These are phyloP conservation scores for Ustilago hordei DNA, from an alignment of 1,284 basidiomycete species.

Conservation along the genomic window DNA sequence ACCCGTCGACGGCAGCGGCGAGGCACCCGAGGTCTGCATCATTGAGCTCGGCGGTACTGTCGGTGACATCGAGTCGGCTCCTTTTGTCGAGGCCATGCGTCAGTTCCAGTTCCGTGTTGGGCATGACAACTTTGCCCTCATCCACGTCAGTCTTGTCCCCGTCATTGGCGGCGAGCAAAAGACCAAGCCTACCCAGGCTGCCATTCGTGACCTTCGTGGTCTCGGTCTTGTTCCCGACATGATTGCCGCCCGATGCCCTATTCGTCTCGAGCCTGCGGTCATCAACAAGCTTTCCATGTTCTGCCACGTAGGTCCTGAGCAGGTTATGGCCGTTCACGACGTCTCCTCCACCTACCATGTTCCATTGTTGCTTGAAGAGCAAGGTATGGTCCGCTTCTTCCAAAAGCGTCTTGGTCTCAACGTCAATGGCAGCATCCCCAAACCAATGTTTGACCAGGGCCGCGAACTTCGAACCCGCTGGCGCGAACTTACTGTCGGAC, in stretches of 20 bases:
- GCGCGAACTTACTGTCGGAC: slow-evolving; percentile 85
- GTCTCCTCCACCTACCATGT: slow-evolving; percentile 98
- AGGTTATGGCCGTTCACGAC: slow-evolving; percentile 96
- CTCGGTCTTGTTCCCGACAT: slow-evolving; percentile 93
- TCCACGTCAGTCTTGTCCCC: slow-evolving; percentile 97
- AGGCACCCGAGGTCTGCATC: slow-evolving; percentile 96
- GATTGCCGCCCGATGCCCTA: slow-evolving; percentile 86
- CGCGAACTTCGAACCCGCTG: slow-evolving; percentile 79
- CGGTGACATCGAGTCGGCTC: slow-evolving; percentile 94
- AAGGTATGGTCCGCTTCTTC: slow-evolving; percentile 89
- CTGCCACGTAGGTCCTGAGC: slow-evolving; percentile 92
- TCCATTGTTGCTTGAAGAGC: slow-evolving; percentile 89
- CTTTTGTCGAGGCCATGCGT: slow-evolving; percentile 98
- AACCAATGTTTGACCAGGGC: slow-evolving; percentile 77
- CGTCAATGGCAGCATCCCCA: slow-evolving; percentile 74
- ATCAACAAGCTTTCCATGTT: slow-evolving; percentile 99
- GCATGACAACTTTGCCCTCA: slow-evolving; percentile 94
- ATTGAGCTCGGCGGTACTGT: slow-evolving; percentile 96
- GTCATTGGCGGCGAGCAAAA: slow-evolving; percentile 99
- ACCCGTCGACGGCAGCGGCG: slow-evolving; percentile 92
- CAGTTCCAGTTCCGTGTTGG: slow-evolving; percentile 99
- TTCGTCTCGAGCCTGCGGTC: slow-evolving; percentile 81
- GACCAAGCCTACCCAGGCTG: slow-evolving; percentile 98
- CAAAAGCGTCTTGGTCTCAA: slow-evolving; percentile 83
- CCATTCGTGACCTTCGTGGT: slow-evolving; percentile 91